Evolutionary conservation across 345 rosid genomes (phyloP), one percentile per base, ranked within the genome.

Genomic region (Brassica juncea): DNA sequence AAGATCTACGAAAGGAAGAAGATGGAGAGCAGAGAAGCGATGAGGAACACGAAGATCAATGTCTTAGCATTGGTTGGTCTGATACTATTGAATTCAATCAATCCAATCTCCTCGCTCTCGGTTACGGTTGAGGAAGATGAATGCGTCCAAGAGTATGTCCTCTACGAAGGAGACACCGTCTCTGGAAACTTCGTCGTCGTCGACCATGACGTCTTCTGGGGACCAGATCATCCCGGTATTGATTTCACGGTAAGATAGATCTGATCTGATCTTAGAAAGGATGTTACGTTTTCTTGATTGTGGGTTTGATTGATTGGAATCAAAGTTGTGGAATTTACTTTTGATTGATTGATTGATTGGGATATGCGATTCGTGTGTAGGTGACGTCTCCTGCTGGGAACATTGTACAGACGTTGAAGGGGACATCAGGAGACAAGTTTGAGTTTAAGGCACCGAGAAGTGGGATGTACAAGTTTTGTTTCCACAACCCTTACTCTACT

Each of bases 381-480:
- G 99, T 86, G 77, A 88, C 98, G 2, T 91, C 99, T 52, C 97
- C 97, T 6, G 85, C 86, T 1, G 98, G 95, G 75, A 91, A 91
- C 79, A 77, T 79, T 0, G 92, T 93, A 34, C 91, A 87, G 1
- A 83, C 84, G 12, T 30, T 88, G 77, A 90, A 91, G 63, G 99
- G 99, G 39, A 95, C 97, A 44, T 91, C 98, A 28, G 99, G 99
- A 63, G 96, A 95, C 42, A 95, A 93, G 87, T 93, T 95, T 31
- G 97, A 91, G 73, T 89, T 93, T 54, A 91, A 91, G 80, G 96
- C 98, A 1, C 98, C 96, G 12, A 84, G 86, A 78, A 93, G 96
- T 86, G 99, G 99, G 82, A 95, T 93, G 97, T 91, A 90, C 85
- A 93, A 93, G 75, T 95, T 95, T 75, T 95, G 99, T 84, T 95